These are phyloP conservation scores for Rhodomyrtus psidioides DNA, from an alignment of 441 rosid genomes.

Conservation along the genomic window DNA sequence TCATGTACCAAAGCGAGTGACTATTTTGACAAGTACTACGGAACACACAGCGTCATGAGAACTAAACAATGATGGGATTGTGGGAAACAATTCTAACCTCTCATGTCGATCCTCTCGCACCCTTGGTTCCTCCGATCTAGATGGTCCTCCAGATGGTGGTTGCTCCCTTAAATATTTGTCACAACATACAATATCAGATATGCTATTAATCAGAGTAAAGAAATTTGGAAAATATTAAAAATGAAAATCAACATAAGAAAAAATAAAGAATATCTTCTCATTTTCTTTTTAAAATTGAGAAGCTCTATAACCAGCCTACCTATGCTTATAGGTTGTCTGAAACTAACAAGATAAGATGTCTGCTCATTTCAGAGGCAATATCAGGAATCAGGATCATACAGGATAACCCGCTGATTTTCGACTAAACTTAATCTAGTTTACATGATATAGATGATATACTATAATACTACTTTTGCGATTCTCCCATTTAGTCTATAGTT, in stretches of 20 bases:
- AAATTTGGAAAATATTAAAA: not conserved
- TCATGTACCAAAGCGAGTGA: not conserved
- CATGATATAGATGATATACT: not conserved
- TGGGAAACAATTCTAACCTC: constrained; percentile 25
- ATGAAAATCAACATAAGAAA: not conserved
- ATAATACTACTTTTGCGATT: not conserved
- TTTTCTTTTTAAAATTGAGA: not conserved
- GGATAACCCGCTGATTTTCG: not conserved
- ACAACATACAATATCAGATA: not conserved
- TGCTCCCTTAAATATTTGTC: constrained; percentile 39
- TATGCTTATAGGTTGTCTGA: not conserved
- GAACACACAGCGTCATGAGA: not conserved
- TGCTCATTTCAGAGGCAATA: not conserved
- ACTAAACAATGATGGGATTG: not conserved
- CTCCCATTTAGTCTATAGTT: not conserved
- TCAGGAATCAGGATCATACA: not conserved
- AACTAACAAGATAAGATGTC: not conserved
- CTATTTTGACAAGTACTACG: not conserved
- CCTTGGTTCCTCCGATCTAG: constrained; percentile 78
- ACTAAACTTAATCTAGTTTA: not conserved
- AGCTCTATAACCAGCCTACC: not conserved
- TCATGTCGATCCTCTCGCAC: constrained; percentile 53
- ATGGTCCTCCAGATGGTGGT: constrained; percentile 33
- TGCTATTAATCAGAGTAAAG: not conserved
- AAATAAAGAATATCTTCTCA: not conserved